phyloP scores from a whole-genome alignment of 768 basidiomycete species.

The Heimioporus sp. region DNA sequence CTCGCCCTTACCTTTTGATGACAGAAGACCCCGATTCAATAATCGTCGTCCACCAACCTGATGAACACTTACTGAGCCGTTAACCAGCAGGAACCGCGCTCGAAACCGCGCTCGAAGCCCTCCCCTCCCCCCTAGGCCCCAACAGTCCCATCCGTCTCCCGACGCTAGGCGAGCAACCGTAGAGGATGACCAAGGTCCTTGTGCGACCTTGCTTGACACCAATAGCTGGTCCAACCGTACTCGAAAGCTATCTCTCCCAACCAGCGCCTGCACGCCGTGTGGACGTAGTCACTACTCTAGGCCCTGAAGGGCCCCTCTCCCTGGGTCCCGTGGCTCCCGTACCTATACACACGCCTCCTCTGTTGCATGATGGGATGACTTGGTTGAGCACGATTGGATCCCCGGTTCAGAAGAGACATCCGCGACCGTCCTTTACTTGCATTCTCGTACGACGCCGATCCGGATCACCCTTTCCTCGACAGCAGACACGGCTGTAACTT shows the following conservation, averaged over 20 bases:
- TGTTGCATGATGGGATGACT: conserved; percentile 37
- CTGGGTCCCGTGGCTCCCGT: conserved; percentile 26
- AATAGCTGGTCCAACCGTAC: conserved; percentile 26
- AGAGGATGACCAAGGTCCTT: conserved; percentile 22
- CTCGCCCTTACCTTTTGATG: conserved; percentile 26
- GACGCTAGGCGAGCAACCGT: too few species aligned
- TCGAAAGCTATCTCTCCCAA: conserved; percentile 38
- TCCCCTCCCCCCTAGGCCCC: background rate
- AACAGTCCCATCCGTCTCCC: too few species aligned
- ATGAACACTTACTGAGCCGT: conserved; percentile 31
- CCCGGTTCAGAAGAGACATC: conserved; percentile 33
- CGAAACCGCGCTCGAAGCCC: conserved; percentile 23
- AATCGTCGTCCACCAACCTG: conserved; percentile 24
- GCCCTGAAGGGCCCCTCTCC: conserved; percentile 41
- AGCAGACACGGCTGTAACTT: conserved; percentile 34
- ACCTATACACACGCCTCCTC: conserved; percentile 21
- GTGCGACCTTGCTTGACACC: conserved; percentile 13
- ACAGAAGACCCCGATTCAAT: conserved; percentile 29
- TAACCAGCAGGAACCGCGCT: conserved; percentile 28
- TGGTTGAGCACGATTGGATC: conserved; percentile 23
- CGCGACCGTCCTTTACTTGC: conserved; percentile 30
- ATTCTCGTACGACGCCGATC: conserved; percentile 39
- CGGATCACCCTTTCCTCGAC: conserved; percentile 34
- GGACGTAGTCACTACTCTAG: conserved; percentile 30
- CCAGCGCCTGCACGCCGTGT: conserved; percentile 20